Base-by-base conservation (phyloP, 148 eudicot species). In the Persicaria maculosa region DNA sequence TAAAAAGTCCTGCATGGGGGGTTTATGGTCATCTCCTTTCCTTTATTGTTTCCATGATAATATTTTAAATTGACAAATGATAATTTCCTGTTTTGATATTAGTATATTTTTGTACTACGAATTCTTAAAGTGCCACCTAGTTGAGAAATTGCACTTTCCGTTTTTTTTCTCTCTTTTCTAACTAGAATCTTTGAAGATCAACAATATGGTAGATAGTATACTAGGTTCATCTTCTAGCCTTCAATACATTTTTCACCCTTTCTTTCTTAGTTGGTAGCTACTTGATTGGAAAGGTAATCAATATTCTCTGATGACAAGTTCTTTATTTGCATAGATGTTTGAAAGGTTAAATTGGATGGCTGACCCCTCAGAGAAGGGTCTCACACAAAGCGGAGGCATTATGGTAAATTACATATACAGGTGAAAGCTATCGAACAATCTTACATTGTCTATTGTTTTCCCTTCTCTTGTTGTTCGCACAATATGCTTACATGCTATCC, bases 311-410 rank as follows among this genome's bases (percentile, higher is more conserved):
- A 25, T 50, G 61, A 52, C 58, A 50, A 71, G 74, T 47, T 74
- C 53, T 14, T 47, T 11, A 64, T 68, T 69, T 76, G 72, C 77
- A 48, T 47, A 90, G 95, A 86, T 86, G 87, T 74, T 90, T 74
- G 97, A 90, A 77, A 86, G 92, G 82, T 82, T 95, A 70, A 90
- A 88, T 74, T 95, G 99, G 99, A 88, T 95, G 96, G 99, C 99
- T 47, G 96, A 95, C 76, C 83, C 73, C 74, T 95, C 97, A 71
- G 89, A 84, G 65, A 95, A 90, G 74, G 97, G 99, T 59, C 85
- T 90, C 50, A 81, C 76, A 50, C 94, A 95, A 78, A 92, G 99
- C 70, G 86, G 86, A 50, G 97, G 97, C 73, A 85, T 95, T 55
- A 95, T 95, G 98, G 98, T 95, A 1, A 94, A 95, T 78, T 95